Percentiles rank a stretch among this genome's conserved stretches.
Conservation (phyloP, 306 rosid genomes). For the Cajanus cajan region DNA sequence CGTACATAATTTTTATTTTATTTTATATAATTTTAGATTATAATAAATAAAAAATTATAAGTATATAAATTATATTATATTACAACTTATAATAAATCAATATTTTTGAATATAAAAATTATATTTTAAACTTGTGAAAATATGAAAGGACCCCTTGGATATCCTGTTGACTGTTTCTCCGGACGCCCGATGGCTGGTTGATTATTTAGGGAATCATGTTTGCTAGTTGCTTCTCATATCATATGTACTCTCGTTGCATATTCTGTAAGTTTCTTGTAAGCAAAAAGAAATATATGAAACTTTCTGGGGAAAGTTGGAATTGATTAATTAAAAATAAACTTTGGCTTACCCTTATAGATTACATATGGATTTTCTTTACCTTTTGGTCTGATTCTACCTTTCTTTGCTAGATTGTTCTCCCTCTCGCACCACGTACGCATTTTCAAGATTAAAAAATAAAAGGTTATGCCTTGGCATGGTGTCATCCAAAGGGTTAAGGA, state of each 20-base stretch:
- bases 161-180: neutral
- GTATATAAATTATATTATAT: no score
- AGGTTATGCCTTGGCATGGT: slow-evolving; percentile 15
- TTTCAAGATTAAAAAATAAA: neutral
- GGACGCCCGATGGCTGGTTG: neutral
- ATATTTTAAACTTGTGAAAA: no score
- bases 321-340: neutral
- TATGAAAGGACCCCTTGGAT: no score
- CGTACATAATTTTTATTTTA: no score
- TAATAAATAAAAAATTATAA: no score
- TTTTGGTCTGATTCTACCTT: slow-evolving; percentile 58
- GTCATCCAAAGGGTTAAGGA: slow-evolving; percentile 42
- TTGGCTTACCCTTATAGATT: neutral
- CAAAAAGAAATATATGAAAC: neutral
- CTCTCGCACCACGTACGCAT: slow-evolving; percentile 27
- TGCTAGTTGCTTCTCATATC: no score
- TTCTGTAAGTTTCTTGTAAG: neutral
- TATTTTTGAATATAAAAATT: no score
- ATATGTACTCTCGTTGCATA: neutral
- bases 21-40: no score
- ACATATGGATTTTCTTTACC: slow-evolving; percentile 25
- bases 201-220: neutral
- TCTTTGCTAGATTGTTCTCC: slow-evolving; percentile 45
- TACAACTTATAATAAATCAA: no score
- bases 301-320: neutral